A percentile compares a stretch with the other conserved stretches of the same genome.
phyloP scores from a whole-genome alignment of 2,329 filamentous ascomycete species.

The Eutypella sp. region DNA sequence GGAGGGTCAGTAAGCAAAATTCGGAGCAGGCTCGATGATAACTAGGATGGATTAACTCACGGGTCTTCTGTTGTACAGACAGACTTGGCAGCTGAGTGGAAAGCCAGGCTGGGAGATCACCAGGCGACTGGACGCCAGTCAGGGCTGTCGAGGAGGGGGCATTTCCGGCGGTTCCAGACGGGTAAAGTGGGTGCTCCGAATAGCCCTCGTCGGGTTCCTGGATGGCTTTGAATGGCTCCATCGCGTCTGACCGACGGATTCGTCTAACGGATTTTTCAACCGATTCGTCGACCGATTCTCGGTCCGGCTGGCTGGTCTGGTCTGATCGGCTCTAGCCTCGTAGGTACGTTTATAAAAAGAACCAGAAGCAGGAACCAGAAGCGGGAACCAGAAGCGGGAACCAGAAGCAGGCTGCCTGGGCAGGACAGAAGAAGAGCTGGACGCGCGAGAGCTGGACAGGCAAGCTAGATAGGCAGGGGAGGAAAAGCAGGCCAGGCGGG shows the following conservation, averaged over 20 bases:
- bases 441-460: no score
- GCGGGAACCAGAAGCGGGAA: no score
- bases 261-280: no score
- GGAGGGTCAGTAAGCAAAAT: background rate
- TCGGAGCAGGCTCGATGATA: background rate
- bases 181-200: slow-evolving; percentile 65
- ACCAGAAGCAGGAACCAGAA: no score
- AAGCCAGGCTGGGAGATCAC: slow-evolving; percentile 47
- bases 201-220: slow-evolving; percentile 78
- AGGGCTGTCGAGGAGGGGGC: slow-evolving; percentile 27
- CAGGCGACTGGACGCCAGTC: slow-evolving; percentile 32
- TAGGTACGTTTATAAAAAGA: background rate
- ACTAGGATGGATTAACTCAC: slow-evolving; percentile 29
- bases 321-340: background rate
- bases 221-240: slow-evolving; percentile 46
- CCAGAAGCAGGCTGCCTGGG: no score
- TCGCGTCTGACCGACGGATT: slow-evolving; percentile 21
- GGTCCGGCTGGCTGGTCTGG: no score
- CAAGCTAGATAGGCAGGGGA: no score
- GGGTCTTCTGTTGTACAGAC: slow-evolving; percentile 43
- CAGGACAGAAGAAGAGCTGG: no score
- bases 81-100: slow-evolving; percentile 44
- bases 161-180: slow-evolving; percentile 28
- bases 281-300: no score
- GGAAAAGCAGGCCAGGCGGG: no score